Percentiles rank a stretch among this genome's conserved stretches.
Evolutionary conservation across 2,329 filamentous ascomycete species (phyloP).

Genomic region (Sporothrix globosa): DNA sequence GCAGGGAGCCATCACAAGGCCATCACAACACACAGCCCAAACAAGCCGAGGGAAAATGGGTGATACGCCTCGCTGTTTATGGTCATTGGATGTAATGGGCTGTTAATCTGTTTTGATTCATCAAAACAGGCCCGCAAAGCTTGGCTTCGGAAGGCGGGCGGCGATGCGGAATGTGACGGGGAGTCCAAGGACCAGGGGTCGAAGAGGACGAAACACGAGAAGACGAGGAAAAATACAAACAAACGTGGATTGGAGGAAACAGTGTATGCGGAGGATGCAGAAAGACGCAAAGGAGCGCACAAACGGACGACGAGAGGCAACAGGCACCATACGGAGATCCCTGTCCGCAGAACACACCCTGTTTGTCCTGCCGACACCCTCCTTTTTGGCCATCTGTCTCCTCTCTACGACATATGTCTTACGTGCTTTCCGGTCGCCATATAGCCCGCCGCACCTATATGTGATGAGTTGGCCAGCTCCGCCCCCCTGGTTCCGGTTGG

Average conservation of each 20-base stretch:
- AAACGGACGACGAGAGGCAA: neutral
- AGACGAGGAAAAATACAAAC: neutral
- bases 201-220: neutral
- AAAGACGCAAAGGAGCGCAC: neutral
- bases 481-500: neutral
- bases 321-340: neutral
- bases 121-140: neutral
- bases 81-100: neutral
- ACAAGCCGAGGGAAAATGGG: too few relatives aligned
- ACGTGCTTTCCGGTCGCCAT: neutral
- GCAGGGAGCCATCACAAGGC: neutral
- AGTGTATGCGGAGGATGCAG: neutral
- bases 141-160: slow-evolving; percentile 11
- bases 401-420: neutral
- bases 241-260: neutral
- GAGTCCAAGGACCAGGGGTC: slow-evolving; percentile 8
- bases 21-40: neutral
- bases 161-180: neutral
- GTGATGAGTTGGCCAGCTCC: neutral
- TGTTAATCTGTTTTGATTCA: neutral
- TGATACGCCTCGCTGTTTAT: neutral
- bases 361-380: neutral
- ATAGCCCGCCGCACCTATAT: slow-evolving; percentile 5
- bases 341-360: neutral
- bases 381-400: neutral